phyloP scores from a whole-genome alignment of 2,329 filamentous ascomycete genomes.

The Epichloe amarillans region DNA sequence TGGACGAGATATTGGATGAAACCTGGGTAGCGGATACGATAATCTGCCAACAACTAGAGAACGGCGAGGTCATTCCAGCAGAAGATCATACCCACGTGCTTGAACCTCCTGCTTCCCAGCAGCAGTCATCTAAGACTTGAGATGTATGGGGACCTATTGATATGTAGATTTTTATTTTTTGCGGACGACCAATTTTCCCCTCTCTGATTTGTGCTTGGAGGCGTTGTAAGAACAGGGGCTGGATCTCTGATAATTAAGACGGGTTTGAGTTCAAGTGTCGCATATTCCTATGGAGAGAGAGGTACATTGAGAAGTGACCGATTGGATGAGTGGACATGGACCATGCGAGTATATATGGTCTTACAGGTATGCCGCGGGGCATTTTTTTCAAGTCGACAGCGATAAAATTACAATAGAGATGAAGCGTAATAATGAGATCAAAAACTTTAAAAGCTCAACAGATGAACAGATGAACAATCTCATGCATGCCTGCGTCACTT shows the following conservation, averaged over 20 bases:
- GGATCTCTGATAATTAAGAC: background rate
- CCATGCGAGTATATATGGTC: background rate
- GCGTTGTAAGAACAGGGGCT: background rate
- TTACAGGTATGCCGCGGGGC: constrained; percentile 1
- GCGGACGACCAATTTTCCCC: background rate
- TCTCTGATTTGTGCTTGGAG: background rate
- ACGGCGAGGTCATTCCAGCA: constrained; percentile 57
- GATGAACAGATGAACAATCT: too few relatives aligned
- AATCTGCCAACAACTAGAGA: constrained; percentile 67
- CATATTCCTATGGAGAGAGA: background rate
- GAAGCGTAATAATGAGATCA: background rate
- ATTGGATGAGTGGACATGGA: background rate
- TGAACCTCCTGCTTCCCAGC: constrained; percentile 49
- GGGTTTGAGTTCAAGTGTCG: background rate
- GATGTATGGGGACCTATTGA: background rate
- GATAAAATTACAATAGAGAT: background rate
- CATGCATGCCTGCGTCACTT: too few relatives aligned
- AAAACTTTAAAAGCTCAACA: background rate
- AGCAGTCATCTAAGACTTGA: constrained; percentile 13
- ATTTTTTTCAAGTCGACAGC: background rate
- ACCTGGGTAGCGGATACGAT: constrained; percentile 78
- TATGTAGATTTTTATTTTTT: background rate
- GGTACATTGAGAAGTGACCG: background rate
- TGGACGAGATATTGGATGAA: constrained; percentile 77
- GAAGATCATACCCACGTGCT: constrained; percentile 74